Base-by-base conservation (phyloP, 371 early-diverging fungal species). In the Capniomyces stellatus region DNA sequence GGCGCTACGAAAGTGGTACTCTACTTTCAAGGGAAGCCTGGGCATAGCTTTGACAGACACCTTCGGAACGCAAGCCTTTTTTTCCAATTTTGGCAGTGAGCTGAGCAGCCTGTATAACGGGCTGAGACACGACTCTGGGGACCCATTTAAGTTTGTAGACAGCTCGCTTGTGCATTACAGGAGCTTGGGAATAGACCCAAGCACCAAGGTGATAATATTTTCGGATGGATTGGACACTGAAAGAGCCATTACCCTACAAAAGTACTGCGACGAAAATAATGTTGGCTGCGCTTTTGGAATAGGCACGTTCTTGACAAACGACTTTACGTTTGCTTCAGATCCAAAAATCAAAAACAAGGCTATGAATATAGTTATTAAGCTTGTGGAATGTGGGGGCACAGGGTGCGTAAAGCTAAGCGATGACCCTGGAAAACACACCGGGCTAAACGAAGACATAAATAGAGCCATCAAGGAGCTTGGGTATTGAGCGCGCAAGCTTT, bases 71-170 rank as follows among this genome's bases (percentile, higher is more conserved):
- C 55, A 64, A 3, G 69, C 72, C 0, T 86, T 86, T 58, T 67
- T 86, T 40, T 60, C 64, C 22, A 75, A 79, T 48, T 81, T 83
- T 61, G 66, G 70, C 44, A 47, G 61, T 3, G 59, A 61, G 1
- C 49, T 86, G 12, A 83, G 84, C 0, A 51, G 58, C 15, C 60
- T 60, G 19, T 83, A 71, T 57, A 52, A 50, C 1, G 83, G 79
- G 19, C 75, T 85, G 0, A 78, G 86, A 18, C 86, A 86, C 46
- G 86, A 86, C 51, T 82, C 82, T 22, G 86, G 86, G 1, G 72
- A 78, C 54, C 73, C 86, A 1, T 58, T 60, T 24, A 64, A 60
- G 10, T 83, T 82, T 52, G 64, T 76, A 8, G 63, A 72, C 0
- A 56, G 51, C 3, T 77, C 81, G 43, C 67, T 74, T 10, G 49